Evolutionary conservation across 371 early-diverging fungal genomes (phyloP).

Genomic region (Dichotomocladium elegans): DNA sequence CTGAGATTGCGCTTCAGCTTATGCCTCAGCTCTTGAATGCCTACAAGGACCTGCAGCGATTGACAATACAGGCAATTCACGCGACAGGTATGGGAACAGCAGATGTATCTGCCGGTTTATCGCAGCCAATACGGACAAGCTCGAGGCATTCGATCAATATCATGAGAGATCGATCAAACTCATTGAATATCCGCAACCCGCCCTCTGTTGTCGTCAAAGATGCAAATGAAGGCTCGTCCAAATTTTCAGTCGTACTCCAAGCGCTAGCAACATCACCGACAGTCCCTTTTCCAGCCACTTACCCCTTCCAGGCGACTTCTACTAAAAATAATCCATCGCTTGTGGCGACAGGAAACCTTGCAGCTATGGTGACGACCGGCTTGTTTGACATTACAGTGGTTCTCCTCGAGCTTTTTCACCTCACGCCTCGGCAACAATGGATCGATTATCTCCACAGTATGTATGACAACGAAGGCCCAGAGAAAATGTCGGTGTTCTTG

Average conservation of each 20-base stretch:
- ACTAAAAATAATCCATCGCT: conserved; percentile 5
- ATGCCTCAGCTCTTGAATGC: conserved; percentile 39
- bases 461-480: conserved; percentile 39
- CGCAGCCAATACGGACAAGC: background rate
- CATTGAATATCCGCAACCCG: conserved; percentile 9
- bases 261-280: conserved; percentile 40
- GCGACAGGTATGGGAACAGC: conserved; percentile 11
- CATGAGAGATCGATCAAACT: conserved; percentile 20
- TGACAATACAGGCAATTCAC: conserved; percentile 37
- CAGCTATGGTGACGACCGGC: conserved; percentile 42
- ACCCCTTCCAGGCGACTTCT: conserved; percentile 31
- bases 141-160: conserved; percentile 20
- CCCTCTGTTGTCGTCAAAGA: background rate
- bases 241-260: conserved; percentile 28
- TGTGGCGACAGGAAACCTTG: conserved; percentile 15
- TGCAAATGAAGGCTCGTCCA: conserved; percentile 1
- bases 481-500: conserved; percentile 48
- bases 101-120: background rate
- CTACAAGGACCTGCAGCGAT: conserved; percentile 40
- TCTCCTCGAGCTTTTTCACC: conserved; percentile 40
- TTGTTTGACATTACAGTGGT: conserved; percentile 47
- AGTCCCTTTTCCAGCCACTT: conserved; percentile 35
- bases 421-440: conserved; percentile 46
- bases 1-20: conserved; percentile 26
- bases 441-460: conserved; percentile 26